phyloP scores from a whole-genome alignment of 306 rosid species.

The Delonix regia region DNA sequence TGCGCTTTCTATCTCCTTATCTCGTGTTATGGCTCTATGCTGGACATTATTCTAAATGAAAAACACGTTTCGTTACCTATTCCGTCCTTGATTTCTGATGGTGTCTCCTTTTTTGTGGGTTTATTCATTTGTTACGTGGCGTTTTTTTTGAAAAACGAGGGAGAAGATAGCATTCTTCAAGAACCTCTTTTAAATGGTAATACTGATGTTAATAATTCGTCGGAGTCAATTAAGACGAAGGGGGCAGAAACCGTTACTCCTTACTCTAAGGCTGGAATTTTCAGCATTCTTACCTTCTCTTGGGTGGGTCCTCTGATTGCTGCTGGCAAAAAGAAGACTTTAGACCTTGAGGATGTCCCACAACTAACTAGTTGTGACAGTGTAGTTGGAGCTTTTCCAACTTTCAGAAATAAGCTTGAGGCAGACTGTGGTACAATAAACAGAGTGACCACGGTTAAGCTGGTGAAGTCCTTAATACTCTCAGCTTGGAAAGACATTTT shows the following conservation, averaged over 20 bases:
- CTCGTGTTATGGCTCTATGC: slow-evolving; percentile 37
- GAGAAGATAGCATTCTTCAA: slow-evolving; percentile 27
- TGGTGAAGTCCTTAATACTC: slow-evolving; percentile 38
- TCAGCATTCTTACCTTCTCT: slow-evolving; percentile 53
- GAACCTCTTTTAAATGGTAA: slow-evolving; percentile 52
- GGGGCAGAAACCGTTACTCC: slow-evolving; percentile 57
- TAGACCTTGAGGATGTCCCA: slow-evolving; percentile 62
- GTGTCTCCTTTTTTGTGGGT: slow-evolving; percentile 34
- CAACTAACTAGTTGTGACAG: slow-evolving; percentile 49
- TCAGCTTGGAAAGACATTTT: slow-evolving; percentile 54
- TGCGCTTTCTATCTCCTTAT: slow-evolving; percentile 43
- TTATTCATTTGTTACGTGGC: slow-evolving; percentile 46
- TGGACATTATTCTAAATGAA: slow-evolving; percentile 39
- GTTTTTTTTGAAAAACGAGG: slow-evolving; percentile 42
- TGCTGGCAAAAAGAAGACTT: slow-evolving; percentile 43
- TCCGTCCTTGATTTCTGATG: slow-evolving; percentile 47
- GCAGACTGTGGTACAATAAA: slow-evolving; percentile 47
- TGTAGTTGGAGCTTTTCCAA: slow-evolving; percentile 42
- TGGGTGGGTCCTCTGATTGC: slow-evolving; percentile 57
- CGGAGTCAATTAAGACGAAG: slow-evolving; percentile 32
- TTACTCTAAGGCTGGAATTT: slow-evolving; percentile 56
- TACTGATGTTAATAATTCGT: not conserved
- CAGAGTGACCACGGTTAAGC: slow-evolving; percentile 45
- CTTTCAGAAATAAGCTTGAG: slow-evolving; percentile 40
- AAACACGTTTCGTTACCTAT: slow-evolving; percentile 16